Base-by-base conservation (phyloP, 108 stramenopile species). In the Parietichytrium sp. region DNA sequence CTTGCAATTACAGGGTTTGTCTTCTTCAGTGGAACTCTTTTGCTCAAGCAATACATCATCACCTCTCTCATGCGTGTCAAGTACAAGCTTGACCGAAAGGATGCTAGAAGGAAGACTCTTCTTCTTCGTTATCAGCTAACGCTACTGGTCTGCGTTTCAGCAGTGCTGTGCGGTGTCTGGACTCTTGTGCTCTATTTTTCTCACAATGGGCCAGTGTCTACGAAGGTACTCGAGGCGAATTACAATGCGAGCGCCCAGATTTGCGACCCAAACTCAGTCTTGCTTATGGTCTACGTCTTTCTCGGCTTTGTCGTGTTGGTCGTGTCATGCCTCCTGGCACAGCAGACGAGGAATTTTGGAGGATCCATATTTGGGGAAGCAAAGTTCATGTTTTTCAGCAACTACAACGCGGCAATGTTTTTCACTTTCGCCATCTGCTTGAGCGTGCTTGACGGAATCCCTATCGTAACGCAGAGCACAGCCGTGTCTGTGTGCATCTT, bases 401-500 rank as follows among this genome's bases (percentile, higher is more conserved):
- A 53, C 52, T 53, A 53, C 52, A 53, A 53, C 1, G 52, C 29
- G 4, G 52, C 52, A 6, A 27, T 53, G 4, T 15, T 53, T 23
- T 27, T 27, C 1, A 27, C 16, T 15, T 27, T 53, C 52, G 25
- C 52, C 16, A 23, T 53, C 16, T 53, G 25, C n/a, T 23, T 53
- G 52, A 53, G n/a, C n/a, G n/a, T n/a, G n/a, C n/a, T n/a, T n/a
- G 61, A 72, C 8, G 61, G 61, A 8, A 72, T 72, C 20, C 13
- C 38, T 16, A 33, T 42, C 13, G 33, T 38, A 10, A 33, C 45
- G 38, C 36, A 72, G 61, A 45, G 38, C 42, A 33, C 45, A 33
- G 36, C 45, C 1, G 52, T 53, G 0, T 53, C 52, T 6, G 25
- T 53, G 25, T 53, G 52, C 52, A 53, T 53, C 29, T n/a, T 53